These are phyloP conservation scores for Clonostachys sp. DNA, from an alignment of 2,329 filamentous ascomycete species.

Conservation along the genomic window DNA sequence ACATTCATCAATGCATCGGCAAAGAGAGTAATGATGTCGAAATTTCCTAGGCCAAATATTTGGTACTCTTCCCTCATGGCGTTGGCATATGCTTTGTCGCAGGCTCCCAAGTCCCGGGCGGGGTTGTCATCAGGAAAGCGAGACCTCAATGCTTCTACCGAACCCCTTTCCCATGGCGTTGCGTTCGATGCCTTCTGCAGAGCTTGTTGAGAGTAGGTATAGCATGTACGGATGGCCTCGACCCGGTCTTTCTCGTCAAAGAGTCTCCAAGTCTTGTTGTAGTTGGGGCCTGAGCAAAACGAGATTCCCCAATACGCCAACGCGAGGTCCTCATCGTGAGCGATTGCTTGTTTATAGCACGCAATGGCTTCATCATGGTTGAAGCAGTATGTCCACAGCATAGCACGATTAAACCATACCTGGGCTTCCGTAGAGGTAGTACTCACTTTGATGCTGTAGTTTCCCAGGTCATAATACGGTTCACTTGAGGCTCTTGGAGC, in stretches of 20 bases:
- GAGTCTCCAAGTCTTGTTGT: slow-evolving; percentile 16
- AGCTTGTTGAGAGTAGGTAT: slow-evolving; percentile 4
- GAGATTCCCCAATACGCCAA: slow-evolving; percentile 50
- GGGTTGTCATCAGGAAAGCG: slow-evolving; percentile 7
- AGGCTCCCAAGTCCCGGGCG: slow-evolving; percentile 4
- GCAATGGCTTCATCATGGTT: slow-evolving; percentile 51
- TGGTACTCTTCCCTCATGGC: slow-evolving; percentile 8
- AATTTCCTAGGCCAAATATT: slow-evolving; percentile 4
- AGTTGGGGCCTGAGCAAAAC: slow-evolving; percentile 53
- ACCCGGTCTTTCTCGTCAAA: slow-evolving; percentile 11
- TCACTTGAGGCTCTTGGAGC: slow-evolving; percentile 1
- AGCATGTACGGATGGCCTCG: slow-evolving; percentile 2
- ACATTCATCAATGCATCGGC: slow-evolving; percentile 13
- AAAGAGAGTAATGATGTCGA: slow-evolving; percentile 9
- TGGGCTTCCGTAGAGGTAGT: slow-evolving; percentile 38
- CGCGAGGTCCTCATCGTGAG: slow-evolving; percentile 33
- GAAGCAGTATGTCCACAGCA: slow-evolving; percentile 58
- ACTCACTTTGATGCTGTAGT: slow-evolving; percentile 35
- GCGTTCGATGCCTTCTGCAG: not conserved
- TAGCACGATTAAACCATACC: slow-evolving; percentile 51
- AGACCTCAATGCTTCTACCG: slow-evolving; percentile 7
- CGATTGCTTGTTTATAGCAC: slow-evolving; percentile 42
- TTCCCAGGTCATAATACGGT: slow-evolving; percentile 35
- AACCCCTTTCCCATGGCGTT: slow-evolving; percentile 3
- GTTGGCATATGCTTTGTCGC: slow-evolving; percentile 8